Evolutionary conservation across 1,139 yeast genomes (phyloP).

Genomic region (Pichiaceae sp.): DNA sequence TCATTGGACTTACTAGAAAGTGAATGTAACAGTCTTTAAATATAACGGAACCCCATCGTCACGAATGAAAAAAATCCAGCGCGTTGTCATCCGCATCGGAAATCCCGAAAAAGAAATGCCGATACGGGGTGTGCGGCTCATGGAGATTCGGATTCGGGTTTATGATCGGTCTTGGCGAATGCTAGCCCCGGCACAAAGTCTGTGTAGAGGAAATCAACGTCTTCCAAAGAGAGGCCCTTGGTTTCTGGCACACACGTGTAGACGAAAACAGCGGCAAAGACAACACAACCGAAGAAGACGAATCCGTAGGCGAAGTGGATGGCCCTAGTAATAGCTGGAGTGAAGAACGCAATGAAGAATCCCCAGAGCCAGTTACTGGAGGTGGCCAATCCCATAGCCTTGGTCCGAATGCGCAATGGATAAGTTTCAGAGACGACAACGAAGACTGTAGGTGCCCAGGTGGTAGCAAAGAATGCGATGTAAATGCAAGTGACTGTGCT

Average conservation of each 20-base stretch:
- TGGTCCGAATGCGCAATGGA: conserved; percentile 72
- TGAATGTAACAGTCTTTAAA: no score
- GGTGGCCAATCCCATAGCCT: conserved; percentile 69
- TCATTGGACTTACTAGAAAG: no score
- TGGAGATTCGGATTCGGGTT: no score
- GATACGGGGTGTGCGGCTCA: no score
- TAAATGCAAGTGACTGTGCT: conserved; percentile 71
- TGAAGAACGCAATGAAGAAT: conserved; percentile 66
- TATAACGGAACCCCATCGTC: no score
- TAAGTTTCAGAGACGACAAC: conserved; percentile 72
- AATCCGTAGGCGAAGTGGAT: conserved; percentile 61
- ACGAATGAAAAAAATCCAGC: no score
- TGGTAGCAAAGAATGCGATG: conserved; percentile 75
- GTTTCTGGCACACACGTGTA: conserved; percentile 68
- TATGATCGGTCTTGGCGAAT: no score
- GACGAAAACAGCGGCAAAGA: conserved; percentile 52
- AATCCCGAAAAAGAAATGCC: no score
- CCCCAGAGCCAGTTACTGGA: conserved; percentile 79
- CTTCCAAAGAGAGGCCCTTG: conserved; percentile 66
- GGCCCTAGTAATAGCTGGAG: conserved; percentile 57
- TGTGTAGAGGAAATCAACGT: conserved; percentile 58
- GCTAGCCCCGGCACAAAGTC: conserved; percentile 25
- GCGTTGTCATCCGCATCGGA: no score
- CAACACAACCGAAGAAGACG: conserved; percentile 65
- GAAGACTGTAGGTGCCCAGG: conserved; percentile 86